Base-by-base conservation (phyloP, 2,329 filamentous ascomycete species). In the Fusarium nygamai region DNA sequence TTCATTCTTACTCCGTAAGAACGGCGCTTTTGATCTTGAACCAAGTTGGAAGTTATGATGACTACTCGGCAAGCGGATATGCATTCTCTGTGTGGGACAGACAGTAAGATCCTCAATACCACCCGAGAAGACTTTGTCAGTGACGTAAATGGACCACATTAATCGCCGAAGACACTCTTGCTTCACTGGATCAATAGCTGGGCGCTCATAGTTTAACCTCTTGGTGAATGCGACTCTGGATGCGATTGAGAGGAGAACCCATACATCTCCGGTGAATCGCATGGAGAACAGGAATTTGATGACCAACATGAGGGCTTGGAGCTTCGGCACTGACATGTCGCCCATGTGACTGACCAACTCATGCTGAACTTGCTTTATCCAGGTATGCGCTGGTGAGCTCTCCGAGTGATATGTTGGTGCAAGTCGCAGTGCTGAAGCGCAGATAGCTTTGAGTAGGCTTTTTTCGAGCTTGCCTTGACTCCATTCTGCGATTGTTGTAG, bases 101-200 rank as follows among this genome's bases (percentile, higher is more conserved):
- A 81, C 72, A 1, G 77, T 73, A 14, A 81, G 34, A 36, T 81
- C 80, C 10, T 80, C 76, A 19, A 81, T 78, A 0, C 80, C 79
- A 0, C 80, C 80, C 0, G 70, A 79, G 17, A 81, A 77, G 0
- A 76, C 7, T 11, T 75, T 73, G 29, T 81, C 80, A 1, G 78
- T 50, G 1, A 34, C 22, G 20, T 76, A 81, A 2, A 80, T 74
- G 0, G 78, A 72, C 80, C 80, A 81, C 57, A 80, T 76, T 6
- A 78, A 31, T 1, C 79, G 73, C 6, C 80, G 75, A 0, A 75
- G 65, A 13, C 64, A 72, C 14, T 81, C 80, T 39, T 80, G 76
- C 1, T 11, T 58, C 1, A 81, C 62, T 2, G 75, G 64, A 10
- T 76, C 72, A 2, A 66, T 57, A 0, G 69, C 47, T 1, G 71